phyloP scores from a whole-genome alignment of 1,284 basidiomycete genomes.

The Veloboletus limbatus region DNA sequence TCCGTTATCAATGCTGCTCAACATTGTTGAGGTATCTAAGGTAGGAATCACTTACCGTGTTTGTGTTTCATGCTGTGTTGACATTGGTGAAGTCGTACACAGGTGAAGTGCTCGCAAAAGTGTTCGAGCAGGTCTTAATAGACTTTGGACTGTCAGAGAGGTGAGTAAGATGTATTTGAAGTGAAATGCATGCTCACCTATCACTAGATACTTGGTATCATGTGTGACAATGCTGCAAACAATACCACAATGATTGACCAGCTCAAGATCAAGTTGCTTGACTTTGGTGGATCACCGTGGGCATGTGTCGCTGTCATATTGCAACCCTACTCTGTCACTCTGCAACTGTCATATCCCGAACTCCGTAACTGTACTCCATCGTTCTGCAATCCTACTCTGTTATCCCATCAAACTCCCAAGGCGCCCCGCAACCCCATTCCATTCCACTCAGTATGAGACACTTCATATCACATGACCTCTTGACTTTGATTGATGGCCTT shows the following conservation, averaged over 20 bases:
- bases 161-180: neutral
- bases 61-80: too few species aligned
- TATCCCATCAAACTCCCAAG: too few species aligned
- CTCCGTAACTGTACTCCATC: too few species aligned
- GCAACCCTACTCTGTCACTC: too few species aligned
- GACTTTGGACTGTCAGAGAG: neutral
- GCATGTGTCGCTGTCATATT: too few species aligned
- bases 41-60: neutral
- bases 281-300: neutral
- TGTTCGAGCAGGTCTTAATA: neutral
- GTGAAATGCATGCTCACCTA: neutral
- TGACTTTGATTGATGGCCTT: too few species aligned
- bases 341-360: too few species aligned
- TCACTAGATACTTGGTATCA: neutral
- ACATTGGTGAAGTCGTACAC: neutral
- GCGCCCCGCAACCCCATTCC: too few species aligned
- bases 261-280: neutral
- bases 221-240: neutral
- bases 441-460: too few species aligned
- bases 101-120: neutral
- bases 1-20: neutral
- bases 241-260: neutral
- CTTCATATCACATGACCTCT: too few species aligned
- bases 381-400: too few species aligned
- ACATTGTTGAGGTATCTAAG: neutral